These are phyloP conservation scores for Aspergillus versicolor DNA, from an alignment of 2,329 filamentous ascomycete genomes.

Conservation along the genomic window DNA sequence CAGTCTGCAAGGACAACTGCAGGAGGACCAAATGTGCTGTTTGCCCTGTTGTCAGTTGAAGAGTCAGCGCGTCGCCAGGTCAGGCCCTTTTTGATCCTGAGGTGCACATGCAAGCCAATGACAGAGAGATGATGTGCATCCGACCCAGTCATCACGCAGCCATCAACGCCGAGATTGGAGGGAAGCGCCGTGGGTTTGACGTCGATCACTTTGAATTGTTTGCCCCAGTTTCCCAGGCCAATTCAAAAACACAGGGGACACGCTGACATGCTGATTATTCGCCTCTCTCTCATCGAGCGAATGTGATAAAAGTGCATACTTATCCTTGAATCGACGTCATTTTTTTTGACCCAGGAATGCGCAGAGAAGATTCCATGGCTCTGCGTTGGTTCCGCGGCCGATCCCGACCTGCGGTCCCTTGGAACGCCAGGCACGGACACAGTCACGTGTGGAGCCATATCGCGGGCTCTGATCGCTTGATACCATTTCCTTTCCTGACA, in stretches of 20 bases:
- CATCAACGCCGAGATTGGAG: neutral
- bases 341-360: neutral
- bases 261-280: neutral
- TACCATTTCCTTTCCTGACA: too few relatives aligned
- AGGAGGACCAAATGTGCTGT: neutral
- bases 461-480: too few relatives aligned
- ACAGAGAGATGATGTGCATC: neutral
- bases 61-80: neutral
- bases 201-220: neutral
- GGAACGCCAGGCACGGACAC: neutral
- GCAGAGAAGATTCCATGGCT: neutral
- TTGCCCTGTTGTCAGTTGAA: neutral
- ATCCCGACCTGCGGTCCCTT: neutral
- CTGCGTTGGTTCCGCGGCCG: neutral
- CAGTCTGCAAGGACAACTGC: neutral
- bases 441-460: neutral
- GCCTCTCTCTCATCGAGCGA: neutral
- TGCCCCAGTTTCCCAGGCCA: neutral
- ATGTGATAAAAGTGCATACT: neutral
- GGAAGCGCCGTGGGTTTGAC: neutral
- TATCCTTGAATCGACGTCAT: neutral
- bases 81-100: constrained; percentile 1
- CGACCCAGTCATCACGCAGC: neutral
- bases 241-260: neutral
- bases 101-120: constrained; percentile 3